Conservation (phyloP, 2,329 filamentous ascomycete genomes). For the Gnomoniopsis sp. region DNA sequence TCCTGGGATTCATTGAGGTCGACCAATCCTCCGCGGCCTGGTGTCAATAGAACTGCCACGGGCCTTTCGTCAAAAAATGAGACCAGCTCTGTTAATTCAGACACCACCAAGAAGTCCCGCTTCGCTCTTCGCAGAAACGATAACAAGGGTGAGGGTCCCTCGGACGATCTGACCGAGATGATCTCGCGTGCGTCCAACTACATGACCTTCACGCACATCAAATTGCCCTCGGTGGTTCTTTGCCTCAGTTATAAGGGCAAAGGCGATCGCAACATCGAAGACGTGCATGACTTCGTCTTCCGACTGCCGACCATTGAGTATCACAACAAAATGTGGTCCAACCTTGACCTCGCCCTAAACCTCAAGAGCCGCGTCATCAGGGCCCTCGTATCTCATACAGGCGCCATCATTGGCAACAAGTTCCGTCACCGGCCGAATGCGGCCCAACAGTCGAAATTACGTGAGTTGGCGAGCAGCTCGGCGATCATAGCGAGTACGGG, state of each 20-base stretch:
- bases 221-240: slow-evolving; percentile 89
- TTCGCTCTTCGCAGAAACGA: slow-evolving; percentile 52
- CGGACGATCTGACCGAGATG: slow-evolving; percentile 95
- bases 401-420: slow-evolving; percentile 96
- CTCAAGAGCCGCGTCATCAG: slow-evolving; percentile 94
- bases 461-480: slow-evolving; percentile 79
- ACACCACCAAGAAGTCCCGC: slow-evolving; percentile 46
- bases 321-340: slow-evolving; percentile 98
- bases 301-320: slow-evolving; percentile 91
- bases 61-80: slow-evolving; percentile 38
- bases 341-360: slow-evolving; percentile 86
- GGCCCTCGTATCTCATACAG: slow-evolving; percentile 90
- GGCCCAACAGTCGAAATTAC: slow-evolving; percentile 72
- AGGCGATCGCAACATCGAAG: slow-evolving; percentile 90
- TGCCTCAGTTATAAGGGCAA: slow-evolving; percentile 97
- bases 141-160: slow-evolving; percentile 57
- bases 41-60: slow-evolving; percentile 45
- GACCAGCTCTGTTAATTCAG: slow-evolving; percentile 32
- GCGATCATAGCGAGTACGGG: slow-evolving; percentile 51
- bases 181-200: slow-evolving; percentile 92
- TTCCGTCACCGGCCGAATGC: slow-evolving; percentile 83
- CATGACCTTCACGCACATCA: slow-evolving; percentile 95
- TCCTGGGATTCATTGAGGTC: slow-evolving; percentile 55
- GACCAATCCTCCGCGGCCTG: slow-evolving; percentile 36
- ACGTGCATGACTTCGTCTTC: slow-evolving; percentile 97